These are phyloP conservation scores for Exophiala calicioides DNA, from an alignment of 2,329 filamentous ascomycete genomes.

Conservation along the genomic window DNA sequence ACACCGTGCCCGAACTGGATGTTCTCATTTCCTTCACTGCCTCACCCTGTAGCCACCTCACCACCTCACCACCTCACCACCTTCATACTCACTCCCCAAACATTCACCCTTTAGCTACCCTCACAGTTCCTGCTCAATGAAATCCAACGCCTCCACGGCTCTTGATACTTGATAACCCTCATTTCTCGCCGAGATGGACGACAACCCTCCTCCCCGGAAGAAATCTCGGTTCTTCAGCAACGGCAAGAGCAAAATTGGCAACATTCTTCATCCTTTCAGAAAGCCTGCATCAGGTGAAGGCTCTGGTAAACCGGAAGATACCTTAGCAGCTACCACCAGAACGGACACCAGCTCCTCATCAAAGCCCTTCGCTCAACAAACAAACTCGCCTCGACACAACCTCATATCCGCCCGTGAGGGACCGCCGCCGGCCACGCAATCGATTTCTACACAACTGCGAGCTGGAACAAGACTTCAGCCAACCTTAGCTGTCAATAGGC, in stretches of 20 bases:
- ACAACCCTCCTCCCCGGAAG: conserved; percentile 25
- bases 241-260: conserved; percentile 25
- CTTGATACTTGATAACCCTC: neutral
- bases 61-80: too few relatives aligned
- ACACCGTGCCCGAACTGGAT: too few relatives aligned
- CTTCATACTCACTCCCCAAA: too few relatives aligned
- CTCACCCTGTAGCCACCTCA: too few relatives aligned
- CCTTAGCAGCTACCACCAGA: neutral
- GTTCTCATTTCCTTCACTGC: conserved; percentile 2
- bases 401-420: too few relatives aligned
- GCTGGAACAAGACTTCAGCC: too few relatives aligned
- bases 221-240: conserved; percentile 27
- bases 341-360: neutral
- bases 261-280: conserved; percentile 18
- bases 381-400: too few relatives aligned
- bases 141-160: neutral
- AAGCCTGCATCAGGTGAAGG: neutral
- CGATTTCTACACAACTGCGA: too few relatives aligned
- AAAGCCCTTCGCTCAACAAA: too few relatives aligned
- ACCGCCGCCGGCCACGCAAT: too few relatives aligned
- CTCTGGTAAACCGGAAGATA: neutral
- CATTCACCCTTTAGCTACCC: neutral
- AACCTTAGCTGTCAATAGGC: neutral
- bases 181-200: conserved; percentile 20
- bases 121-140: neutral